These are phyloP conservation scores for Uncinocarpus reesii DNA, from an alignment of 2,329 filamentous ascomycete genomes.

Conservation along the genomic window DNA sequence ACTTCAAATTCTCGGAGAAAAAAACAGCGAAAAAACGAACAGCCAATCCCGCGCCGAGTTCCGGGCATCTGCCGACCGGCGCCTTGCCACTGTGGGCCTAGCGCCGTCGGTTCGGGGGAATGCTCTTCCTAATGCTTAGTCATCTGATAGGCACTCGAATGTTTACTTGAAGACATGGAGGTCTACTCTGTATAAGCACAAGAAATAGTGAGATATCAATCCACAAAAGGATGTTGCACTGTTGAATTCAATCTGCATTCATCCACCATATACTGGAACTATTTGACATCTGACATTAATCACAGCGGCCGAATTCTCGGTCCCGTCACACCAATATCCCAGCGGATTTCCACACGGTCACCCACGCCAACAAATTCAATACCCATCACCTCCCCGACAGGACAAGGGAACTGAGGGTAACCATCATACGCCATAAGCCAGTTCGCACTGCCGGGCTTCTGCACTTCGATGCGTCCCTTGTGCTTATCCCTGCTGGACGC, in stretches of 20 bases:
- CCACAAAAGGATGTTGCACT: too few relatives aligned
- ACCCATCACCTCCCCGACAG: constrained; percentile 18
- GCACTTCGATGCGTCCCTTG: constrained; percentile 17
- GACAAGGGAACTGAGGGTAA: constrained; percentile 21
- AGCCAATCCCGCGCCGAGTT: constrained; percentile 15
- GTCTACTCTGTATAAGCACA: too few relatives aligned
- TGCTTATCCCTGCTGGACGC: constrained; percentile 19
- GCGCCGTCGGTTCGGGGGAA: neutral
- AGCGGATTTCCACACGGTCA: constrained; percentile 19
- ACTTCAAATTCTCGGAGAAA: constrained; percentile 7
- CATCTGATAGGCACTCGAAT: too few relatives aligned
- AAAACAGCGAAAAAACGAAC: constrained; percentile 9
- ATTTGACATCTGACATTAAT: too few relatives aligned
- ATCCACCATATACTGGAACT: too few relatives aligned
- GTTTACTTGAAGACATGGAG: too few relatives aligned
- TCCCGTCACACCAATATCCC: constrained; percentile 22
- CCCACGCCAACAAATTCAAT: constrained; percentile 23
- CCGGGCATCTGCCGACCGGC: constrained; percentile 5
- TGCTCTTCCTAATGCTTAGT: too few relatives aligned
- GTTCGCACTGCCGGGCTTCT: constrained; percentile 16
- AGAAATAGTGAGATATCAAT: too few relatives aligned
- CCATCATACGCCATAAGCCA: constrained; percentile 19
- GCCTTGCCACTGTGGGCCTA: neutral
- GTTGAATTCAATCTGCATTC: too few relatives aligned
- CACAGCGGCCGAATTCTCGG: constrained; percentile 16